These are phyloP conservation scores for Sechiopsis laciniata DNA, from an alignment of 306 rosid species.

Conservation along the genomic window DNA sequence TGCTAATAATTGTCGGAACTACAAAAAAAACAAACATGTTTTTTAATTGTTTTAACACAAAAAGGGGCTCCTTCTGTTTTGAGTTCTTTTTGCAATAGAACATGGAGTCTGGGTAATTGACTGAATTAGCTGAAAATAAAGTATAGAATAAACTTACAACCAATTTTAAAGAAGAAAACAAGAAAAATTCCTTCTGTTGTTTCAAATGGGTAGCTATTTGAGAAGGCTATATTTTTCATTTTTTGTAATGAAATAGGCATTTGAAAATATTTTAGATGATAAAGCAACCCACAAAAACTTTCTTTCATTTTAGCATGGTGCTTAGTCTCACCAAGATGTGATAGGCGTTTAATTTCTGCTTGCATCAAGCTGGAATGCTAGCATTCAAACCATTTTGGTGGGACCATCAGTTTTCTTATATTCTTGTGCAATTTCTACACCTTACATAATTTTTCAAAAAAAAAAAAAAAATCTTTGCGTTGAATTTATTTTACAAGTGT, in stretches of 20 bases:
- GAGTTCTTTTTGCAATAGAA: not conserved
- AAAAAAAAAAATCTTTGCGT: not conserved
- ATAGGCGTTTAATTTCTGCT: not conserved
- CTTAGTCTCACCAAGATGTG: not conserved
- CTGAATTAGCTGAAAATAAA: not conserved
- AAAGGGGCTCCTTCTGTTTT: not conserved
- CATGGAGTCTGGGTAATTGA: not conserved
- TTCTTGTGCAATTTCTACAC: not conserved
- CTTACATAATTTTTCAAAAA: not conserved
- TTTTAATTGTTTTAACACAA: too few relatives aligned
- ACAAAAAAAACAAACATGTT: too few relatives aligned
- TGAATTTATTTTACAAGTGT: not conserved
- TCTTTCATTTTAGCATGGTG: not conserved
- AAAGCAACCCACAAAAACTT: not conserved
- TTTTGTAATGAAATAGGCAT: not conserved
- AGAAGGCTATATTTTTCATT: not conserved
- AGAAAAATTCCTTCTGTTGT: not conserved
- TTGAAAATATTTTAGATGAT: not conserved
- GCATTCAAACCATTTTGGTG: slow-evolving; percentile 13
- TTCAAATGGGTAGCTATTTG: not conserved
- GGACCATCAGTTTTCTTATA: not conserved
- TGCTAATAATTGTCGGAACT: too few relatives aligned
- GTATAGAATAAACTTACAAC: not conserved
- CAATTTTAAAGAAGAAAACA: not conserved
- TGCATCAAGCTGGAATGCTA: not conserved